Evolutionary conservation across 352 stramenopile species (phyloP), one percentile per base, ranked within the genome.

Genomic region (Pythium phragmitis): DNA sequence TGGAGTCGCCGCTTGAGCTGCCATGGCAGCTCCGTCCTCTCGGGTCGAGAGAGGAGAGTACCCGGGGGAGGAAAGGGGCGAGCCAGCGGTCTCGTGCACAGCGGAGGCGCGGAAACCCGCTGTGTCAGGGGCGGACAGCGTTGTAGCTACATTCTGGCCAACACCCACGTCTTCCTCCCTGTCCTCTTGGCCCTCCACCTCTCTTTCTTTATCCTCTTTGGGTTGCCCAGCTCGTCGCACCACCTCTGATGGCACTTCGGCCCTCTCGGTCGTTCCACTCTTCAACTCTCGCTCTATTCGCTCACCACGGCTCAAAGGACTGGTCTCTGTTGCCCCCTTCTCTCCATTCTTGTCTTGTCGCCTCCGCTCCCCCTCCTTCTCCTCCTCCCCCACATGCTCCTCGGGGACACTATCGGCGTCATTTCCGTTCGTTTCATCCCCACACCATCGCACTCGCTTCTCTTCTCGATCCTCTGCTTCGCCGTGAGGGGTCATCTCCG

Each of bases 391-490:
- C 26, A 30, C 26, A 30, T 30, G 26, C 26, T 30, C 26, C 26
- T 5, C 26, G 26, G 26, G 26, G 26, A 30, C 26, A 30, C 26
- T 30, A 30, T 30, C 26, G 26, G 26, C 26, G 26, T 30, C 26
- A 30, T 30, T 30, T 5, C 26, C 26, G 26, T 30, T 30, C 26
- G 26, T 5, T 30, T 56, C 19, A 3, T 57, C 57, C 42, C n/a
- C 57, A n/a, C n/a, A 21, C 56, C 43, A 63, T 7, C 56, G 53
- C 37, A 60, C 53, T 33, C 41, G 53, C 26, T 60, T 60, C 23
- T 19, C 21, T 4, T 4, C 42, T 0, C 21, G 19, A n/a, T 3
- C 34, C 4, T 17, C 21, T 7, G 3, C 30, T 6, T 30, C n/a
- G 34, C 42, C 28, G 1, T 5, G 26, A 30, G 26, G 2, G 2